Base-by-base conservation (phyloP, 2,329 filamentous ascomycete species). In the Tolypocladium nubicola region DNA sequence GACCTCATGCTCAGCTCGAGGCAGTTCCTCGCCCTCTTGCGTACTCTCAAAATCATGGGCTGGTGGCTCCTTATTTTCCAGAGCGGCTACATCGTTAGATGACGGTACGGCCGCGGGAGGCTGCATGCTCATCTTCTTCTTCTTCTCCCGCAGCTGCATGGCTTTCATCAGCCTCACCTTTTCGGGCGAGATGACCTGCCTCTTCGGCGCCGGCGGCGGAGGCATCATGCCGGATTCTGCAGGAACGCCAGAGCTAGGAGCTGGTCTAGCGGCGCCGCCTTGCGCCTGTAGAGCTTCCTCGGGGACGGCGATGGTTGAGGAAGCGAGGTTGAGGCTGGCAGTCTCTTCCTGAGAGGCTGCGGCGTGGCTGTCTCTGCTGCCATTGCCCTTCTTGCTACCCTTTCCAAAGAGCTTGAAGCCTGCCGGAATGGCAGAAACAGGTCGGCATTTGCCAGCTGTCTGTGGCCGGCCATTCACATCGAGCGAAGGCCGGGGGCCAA, bases 91-190 rank as follows among this genome's bases (percentile, higher is more conserved):
- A 16, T 58, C 59, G 11, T 61, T 59, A 8, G 38, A 60, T 11
- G 16, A 45, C 21, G n/a, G 23, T n/a, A 26, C 35, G 33, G 49
- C 45, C 26, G 43, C 41, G 4, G 47, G 16, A n/a, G 57, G 52
- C 26, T 45, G 55, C 54, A 58, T 56, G 47, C 41, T 57, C 59
- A 57, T 37, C 71, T 73, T 75, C 68, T 75, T 85, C 70, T 90
- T 91, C 73, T 88, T 90, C 72, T 95, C 94, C 55, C 93, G 83
- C 63, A 97, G 73, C 71, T 97, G 89, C 74, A 97, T 81, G 9
- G 94, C 94, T 75, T 95, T 97, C 89, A 96, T 92, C 61, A 99
- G 77, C 56, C 94, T 82, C 60, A 89, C 85, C 75, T 95, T 97
- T 71, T 99, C 94, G 0, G 90, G 89, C 1, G 90, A 90, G 66